A percentile compares a stretch with the other conserved stretches of the same genome.
phyloP scores from a whole-genome alignment of 2,329 filamentous ascomycete genomes.

The Phymatotrichopsis omnivora region DNA sequence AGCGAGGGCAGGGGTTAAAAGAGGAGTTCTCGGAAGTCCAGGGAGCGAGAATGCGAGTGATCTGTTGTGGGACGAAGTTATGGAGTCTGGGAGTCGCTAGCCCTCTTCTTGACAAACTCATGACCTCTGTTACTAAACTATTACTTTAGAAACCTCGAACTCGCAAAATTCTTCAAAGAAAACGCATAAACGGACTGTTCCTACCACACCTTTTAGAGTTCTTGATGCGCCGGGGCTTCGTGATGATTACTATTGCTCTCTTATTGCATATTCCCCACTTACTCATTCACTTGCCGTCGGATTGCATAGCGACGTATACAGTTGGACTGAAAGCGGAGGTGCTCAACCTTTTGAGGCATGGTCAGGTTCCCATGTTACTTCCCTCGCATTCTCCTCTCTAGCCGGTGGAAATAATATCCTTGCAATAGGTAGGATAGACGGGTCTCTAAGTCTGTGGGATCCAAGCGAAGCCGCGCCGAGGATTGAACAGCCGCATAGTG shows the following conservation, averaged over 20 bases:
- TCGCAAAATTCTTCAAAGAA: conserved; percentile 28
- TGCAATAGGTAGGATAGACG: conserved; percentile 71
- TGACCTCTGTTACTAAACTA: conserved; percentile 20
- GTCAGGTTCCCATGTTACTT: conserved; percentile 55
- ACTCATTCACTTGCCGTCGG: conserved; percentile 73
- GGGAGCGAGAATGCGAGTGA: conserved; percentile 28
- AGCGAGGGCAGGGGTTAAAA: conserved; percentile 30
- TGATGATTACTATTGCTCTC: conserved; percentile 91
- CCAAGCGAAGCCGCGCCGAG: conserved; percentile 57
- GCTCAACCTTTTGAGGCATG: conserved; percentile 50
- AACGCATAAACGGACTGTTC: conserved; percentile 42
- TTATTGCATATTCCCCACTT: conserved; percentile 71
- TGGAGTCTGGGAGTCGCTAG: conserved; percentile 22
- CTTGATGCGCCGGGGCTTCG: conserved; percentile 80
- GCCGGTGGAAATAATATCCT: conserved; percentile 68
- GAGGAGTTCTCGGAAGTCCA: conserved; percentile 32
- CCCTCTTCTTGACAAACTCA: neutral
- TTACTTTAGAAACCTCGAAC: conserved; percentile 12
- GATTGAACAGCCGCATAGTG: conserved; percentile 63
- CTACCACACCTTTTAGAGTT: conserved; percentile 70
- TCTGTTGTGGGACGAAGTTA: conserved; percentile 20
- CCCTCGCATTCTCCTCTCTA: conserved; percentile 77
- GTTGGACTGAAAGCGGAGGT: conserved; percentile 71
- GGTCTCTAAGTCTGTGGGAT: conserved; percentile 67
- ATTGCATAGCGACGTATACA: conserved; percentile 66